These are phyloP conservation scores for Drosera capensis DNA, from an alignment of 148 eudicot species.

Conservation along the genomic window DNA sequence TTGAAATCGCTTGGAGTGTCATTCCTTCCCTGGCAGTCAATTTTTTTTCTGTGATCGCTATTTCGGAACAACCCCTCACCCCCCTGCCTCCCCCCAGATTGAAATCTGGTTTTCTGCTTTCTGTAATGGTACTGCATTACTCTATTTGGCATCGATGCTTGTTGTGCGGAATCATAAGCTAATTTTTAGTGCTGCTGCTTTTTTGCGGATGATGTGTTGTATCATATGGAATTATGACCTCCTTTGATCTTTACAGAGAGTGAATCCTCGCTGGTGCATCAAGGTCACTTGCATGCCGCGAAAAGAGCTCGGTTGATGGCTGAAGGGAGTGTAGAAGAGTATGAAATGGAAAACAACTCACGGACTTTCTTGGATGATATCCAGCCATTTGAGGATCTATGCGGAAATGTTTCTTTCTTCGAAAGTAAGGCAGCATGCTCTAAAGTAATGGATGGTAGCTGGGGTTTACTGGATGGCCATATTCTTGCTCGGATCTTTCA, in stretches of 20 bases:
- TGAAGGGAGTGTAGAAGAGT: conserved; percentile 41
- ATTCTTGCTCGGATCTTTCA: conserved; percentile 73
- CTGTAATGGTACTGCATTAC: too few relatives aligned
- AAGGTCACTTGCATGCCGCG: conserved; percentile 25
- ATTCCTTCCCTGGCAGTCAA: too few relatives aligned
- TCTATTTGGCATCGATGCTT: too few relatives aligned
- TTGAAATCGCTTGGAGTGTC: too few relatives aligned
- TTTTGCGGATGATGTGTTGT: too few relatives aligned
- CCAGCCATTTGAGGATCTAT: conserved; percentile 56
- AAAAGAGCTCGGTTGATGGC: conserved; percentile 41
- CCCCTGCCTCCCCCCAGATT: too few relatives aligned
- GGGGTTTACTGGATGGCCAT: conserved; percentile 78
- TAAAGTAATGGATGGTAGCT: conserved; percentile 24
- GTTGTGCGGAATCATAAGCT: too few relatives aligned
- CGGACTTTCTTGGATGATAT: conserved; percentile 20
- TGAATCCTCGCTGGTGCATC: conserved; percentile 11
- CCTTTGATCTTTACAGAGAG: conserved; percentile 13
- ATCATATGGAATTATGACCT: too few relatives aligned
- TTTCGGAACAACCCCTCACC: too few relatives aligned
- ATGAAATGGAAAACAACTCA: conserved; percentile 25
- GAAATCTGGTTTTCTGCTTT: too few relatives aligned
- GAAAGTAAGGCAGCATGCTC: conserved; percentile 16
- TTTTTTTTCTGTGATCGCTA: too few relatives aligned
- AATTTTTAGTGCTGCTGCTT: too few relatives aligned
- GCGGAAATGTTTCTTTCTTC: conserved; percentile 30